phyloP scores from a whole-genome alignment of 2,329 filamentous ascomycete species.

The Phaeosphaeriaceae sp. region DNA sequence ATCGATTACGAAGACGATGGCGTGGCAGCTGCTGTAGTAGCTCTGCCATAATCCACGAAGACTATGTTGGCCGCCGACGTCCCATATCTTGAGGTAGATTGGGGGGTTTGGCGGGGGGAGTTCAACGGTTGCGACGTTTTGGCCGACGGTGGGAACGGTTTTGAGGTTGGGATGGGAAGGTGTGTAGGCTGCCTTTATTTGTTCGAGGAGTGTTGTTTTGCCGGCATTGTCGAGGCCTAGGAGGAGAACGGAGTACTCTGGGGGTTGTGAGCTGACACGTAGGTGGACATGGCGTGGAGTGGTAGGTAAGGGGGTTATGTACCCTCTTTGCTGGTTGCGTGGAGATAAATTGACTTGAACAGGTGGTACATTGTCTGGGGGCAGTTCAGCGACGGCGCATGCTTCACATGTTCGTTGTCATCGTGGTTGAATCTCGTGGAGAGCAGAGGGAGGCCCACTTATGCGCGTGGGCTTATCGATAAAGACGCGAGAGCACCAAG shows the following conservation, averaged over 20 bases:
- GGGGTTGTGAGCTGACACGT: conserved; percentile 10
- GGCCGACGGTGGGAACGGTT: conserved; percentile 80
- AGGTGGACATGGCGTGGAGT: conserved; percentile 1
- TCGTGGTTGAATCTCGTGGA: not conserved
- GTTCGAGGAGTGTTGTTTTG: conserved; percentile 97
- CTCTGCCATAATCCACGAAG: conserved; percentile 92
- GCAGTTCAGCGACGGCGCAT: conserved; percentile 12
- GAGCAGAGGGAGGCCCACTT: not conserved
- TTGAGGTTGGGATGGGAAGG: conserved; percentile 72
- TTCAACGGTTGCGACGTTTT: conserved; percentile 9
- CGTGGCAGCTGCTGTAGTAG: conserved; percentile 93
- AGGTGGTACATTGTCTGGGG: conserved; percentile 82
- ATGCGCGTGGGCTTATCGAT: conserved; percentile 1
- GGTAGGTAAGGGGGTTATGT: conserved; percentile 2
- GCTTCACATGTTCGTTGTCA: conserved; percentile 27
- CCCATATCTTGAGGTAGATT: conserved; percentile 99
- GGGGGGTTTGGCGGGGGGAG: conserved; percentile 62
- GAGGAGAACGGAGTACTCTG: conserved; percentile 96
- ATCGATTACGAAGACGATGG: conserved; percentile 97
- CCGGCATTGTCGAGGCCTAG: conserved; percentile 97
- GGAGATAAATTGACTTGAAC: conserved; percentile 90
- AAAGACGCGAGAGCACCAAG: not conserved
- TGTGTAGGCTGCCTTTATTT: conserved; percentile 88
- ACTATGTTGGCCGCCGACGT: conserved; percentile 90
- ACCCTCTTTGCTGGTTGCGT: conserved; percentile 98